A percentile compares a stretch with the other conserved stretches of the same genome.
These are phyloP conservation scores for Comarum palustre DNA, from an alignment of 306 rosid species.

Conservation along the genomic window DNA sequence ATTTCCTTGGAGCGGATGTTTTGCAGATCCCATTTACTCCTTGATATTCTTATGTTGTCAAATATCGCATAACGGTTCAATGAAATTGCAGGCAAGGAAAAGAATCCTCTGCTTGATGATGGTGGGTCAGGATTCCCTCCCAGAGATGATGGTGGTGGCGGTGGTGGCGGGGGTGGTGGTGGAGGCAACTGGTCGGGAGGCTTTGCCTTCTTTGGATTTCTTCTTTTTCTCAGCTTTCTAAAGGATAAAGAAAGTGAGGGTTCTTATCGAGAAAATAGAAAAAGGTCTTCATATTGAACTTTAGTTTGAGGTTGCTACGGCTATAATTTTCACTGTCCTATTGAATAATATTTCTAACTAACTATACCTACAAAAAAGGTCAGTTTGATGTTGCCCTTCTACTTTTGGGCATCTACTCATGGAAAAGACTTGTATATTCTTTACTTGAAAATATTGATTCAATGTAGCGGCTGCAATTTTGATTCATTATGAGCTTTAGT, in stretches of 20 bases:
- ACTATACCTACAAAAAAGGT: background rate
- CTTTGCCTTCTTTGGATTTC: slow-evolving; percentile 93
- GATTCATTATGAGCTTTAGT: too few species aligned
- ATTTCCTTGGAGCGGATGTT: background rate
- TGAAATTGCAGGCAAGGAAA: slow-evolving; percentile 78
- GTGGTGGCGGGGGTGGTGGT: slow-evolving; percentile 95
- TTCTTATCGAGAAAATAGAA: slow-evolving; percentile 50
- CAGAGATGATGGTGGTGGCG: slow-evolving; percentile 81
- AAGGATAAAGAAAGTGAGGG: slow-evolving; percentile 86
- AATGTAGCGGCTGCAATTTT: background rate
- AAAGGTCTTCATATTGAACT: slow-evolving; percentile 42
- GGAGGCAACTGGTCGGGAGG: slow-evolving; percentile 98
- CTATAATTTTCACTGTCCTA: background rate
- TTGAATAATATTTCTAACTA: background rate
- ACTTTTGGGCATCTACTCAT: background rate
- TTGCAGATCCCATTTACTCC: slow-evolving; percentile 5
- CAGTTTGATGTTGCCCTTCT: background rate
- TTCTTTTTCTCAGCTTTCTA: slow-evolving; percentile 80
- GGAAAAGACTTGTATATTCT: background rate
- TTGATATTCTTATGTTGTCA: slow-evolving; percentile 5
- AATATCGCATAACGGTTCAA: background rate
- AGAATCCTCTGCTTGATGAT: slow-evolving; percentile 80
- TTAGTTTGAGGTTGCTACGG: slow-evolving; percentile 1
- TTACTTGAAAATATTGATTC: background rate
- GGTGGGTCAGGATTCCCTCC: slow-evolving; percentile 84